Evolutionary conservation across 768 basidiomycete species (phyloP), one percentile per base, ranked within the genome.

Genomic region (Russula sp.): DNA sequence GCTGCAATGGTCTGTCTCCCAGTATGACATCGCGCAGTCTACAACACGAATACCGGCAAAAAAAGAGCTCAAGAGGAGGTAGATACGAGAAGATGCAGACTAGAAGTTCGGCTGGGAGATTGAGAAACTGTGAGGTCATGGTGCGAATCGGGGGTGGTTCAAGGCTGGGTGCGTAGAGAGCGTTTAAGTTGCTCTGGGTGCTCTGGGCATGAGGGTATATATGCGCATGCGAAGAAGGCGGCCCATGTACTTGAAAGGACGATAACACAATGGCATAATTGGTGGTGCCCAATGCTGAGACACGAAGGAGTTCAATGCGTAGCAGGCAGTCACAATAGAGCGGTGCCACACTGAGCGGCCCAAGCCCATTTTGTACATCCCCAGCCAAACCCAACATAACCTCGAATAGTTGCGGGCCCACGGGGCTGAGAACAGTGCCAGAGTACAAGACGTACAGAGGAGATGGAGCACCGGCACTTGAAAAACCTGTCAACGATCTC

Each of bases 51-150:
- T 38, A 28, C 26, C 51, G 50, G 55, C 59, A 65, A 30, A 48
- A 38, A 9, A 32, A n/a, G 59, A 65, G 18, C 24, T 46, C 38
- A 16, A 5, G 38, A 38, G 2, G 14, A 16, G 38, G 38, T 38
- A 38, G 2, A 38, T 2, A 16, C 5, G 38, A 38, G 5, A 38
- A 5, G 38, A 38, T 38, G n/a, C 22, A 26, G 14, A 56, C 5
- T 1, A 61, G 59, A 8, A 65, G 20, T 46, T 65, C 64, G 48
- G 9, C 24, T 9, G 64, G 64, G 16, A 65, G 59, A 26, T 40
- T 10, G 20, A 61, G 64, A 22, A 65, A 38, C 8, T 55, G 59
- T 32, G n/a, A 14, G 51, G n/a, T n/a, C 36, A 61, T 51, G 40
- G 30, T 52, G 38, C 42, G 30, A 55, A 34, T 38, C 20, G 18